Evolutionary conservation across 1,284 basidiomycete genomes (phyloP).

Genomic region (Waitea zeae): DNA sequence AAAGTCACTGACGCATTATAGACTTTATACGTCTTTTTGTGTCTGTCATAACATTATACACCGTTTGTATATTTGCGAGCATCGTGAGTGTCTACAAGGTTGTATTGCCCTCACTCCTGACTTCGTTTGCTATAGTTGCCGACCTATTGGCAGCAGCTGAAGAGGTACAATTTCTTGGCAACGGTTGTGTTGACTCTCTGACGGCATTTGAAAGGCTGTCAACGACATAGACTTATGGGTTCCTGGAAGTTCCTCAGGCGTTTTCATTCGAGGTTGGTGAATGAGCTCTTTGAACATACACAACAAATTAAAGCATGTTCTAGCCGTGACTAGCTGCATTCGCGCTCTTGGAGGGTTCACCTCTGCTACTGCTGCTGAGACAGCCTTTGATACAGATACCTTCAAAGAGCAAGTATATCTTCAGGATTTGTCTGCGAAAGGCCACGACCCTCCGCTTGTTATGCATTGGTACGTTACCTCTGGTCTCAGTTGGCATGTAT

Average conservation of each 20-base stretch:
- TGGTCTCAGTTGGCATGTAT: no score
- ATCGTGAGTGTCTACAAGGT: conserved; percentile 22
- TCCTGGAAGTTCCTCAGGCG: no score
- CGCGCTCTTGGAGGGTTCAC: conserved; percentile 47
- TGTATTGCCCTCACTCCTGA: neutral
- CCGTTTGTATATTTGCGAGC: conserved; percentile 43
- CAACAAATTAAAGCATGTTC: no score
- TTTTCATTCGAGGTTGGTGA: no score
- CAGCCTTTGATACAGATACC: conserved; percentile 38
- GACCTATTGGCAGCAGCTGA: conserved; percentile 41
- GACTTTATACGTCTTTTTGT: conserved; percentile 43
- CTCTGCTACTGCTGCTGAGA: conserved; percentile 23
- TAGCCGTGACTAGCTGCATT: conserved; percentile 40
- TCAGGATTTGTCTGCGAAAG: conserved; percentile 19
- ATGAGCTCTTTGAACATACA: no score
- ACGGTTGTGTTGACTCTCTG: no score
- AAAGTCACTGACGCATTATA: conserved; percentile 9
- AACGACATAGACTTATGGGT: conserved; percentile 38
- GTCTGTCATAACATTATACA: conserved; percentile 32
- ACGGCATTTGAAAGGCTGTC: no score
- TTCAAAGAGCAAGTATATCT: conserved; percentile 42
- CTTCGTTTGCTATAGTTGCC: conserved; percentile 21
- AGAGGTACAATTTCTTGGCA: conserved; percentile 41
- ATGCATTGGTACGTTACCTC: conserved; percentile 43
- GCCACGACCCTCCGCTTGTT: conserved; percentile 29